phyloP scores from a whole-genome alignment of 1,139 yeast genomes.

The Waltiozyma sp. region DNA sequence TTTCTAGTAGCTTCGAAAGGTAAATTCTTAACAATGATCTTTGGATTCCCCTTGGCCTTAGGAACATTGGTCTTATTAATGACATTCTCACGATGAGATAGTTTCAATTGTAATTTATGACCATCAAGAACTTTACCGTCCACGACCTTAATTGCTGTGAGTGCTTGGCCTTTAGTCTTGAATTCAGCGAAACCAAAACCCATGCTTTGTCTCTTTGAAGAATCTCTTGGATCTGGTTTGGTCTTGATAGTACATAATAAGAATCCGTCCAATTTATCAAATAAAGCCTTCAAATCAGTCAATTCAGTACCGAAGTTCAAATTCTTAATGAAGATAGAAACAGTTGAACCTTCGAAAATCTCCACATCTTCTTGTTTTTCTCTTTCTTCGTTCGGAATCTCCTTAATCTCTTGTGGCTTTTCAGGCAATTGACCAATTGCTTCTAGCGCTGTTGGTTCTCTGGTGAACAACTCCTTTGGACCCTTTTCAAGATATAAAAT shows the following conservation, averaged over 20 bases:
- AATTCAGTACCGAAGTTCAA: constrained; percentile 75
- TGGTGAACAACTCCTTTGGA: constrained; percentile 68
- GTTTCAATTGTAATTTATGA: constrained; percentile 77
- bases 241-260: constrained; percentile 75
- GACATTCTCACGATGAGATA: constrained; percentile 62
- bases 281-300: constrained; percentile 43
- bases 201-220: constrained; percentile 67
- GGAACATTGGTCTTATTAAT: constrained; percentile 14
- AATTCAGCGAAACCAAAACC: constrained; percentile 97
- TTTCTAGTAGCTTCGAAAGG: constrained; percentile 94
- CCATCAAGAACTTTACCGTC: constrained; percentile 81
- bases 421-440: constrained; percentile 15
- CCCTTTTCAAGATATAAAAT: constrained; percentile 90
- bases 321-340: constrained; percentile 84
- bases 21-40: constrained; percentile 87
- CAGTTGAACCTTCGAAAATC: constrained; percentile 53
- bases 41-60: constrained; percentile 25
- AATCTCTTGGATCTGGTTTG: constrained; percentile 75
- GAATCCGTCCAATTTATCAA: constrained; percentile 69
- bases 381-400: constrained; percentile 33
- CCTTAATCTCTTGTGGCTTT: constrained; percentile 23
- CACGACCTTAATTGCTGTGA: constrained; percentile 58
- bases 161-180: constrained; percentile 66
- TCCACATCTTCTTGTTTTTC: constrained; percentile 33
- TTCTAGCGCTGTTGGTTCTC: constrained; percentile 39